Evolutionary conservation across 768 basidiomycete genomes (phyloP).

Genomic region (Russula earlei): DNA sequence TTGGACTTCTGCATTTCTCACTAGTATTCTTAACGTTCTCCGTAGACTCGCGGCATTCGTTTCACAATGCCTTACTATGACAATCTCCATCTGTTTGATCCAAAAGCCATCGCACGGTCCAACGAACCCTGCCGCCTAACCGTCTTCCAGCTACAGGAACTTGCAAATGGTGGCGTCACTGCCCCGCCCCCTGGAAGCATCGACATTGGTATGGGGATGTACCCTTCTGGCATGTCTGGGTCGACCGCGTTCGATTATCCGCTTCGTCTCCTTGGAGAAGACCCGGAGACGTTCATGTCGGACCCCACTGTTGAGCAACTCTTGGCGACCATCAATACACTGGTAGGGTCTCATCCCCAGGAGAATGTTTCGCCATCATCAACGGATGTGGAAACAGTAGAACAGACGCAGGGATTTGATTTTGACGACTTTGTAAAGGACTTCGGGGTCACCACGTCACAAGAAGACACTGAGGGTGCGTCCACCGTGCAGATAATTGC

Average conservation of each 20-base stretch:
- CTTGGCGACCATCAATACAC: background rate
- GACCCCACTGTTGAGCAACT: slow-evolving; percentile 1
- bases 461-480: background rate
- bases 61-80: slow-evolving; percentile 1
- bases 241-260: background rate
- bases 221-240: background rate
- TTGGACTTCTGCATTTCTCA: background rate
- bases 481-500: background rate
- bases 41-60: background rate
- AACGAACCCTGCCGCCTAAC: background rate
- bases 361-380: background rate
- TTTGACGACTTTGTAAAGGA: slow-evolving; percentile 12
- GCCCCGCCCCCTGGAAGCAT: slow-evolving; percentile 5
- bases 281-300: background rate
- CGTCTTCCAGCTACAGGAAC: background rate
- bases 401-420: background rate
- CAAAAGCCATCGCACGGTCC: background rate
- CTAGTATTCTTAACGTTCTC: background rate
- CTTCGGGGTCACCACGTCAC: background rate
- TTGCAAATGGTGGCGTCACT: background rate
- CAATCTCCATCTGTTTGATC: background rate
- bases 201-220: slow-evolving; percentile 3
- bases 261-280: background rate
- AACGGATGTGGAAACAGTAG: background rate
- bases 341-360: background rate